phyloP scores from a whole-genome alignment of 2,329 filamentous ascomycete species.

The Chaetomium globosum region DNA sequence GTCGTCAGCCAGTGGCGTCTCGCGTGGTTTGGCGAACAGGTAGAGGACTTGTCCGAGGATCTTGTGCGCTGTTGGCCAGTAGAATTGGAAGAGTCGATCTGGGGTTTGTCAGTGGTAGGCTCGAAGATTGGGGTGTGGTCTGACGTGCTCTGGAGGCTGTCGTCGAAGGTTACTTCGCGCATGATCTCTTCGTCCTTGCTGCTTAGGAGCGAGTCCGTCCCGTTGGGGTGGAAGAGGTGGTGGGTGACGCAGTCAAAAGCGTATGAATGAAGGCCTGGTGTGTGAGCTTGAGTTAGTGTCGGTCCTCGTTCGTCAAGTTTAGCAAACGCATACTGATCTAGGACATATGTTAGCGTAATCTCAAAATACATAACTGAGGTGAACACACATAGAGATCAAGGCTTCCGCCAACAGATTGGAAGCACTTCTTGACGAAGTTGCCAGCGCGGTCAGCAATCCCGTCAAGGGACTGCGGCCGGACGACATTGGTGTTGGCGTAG shows the following conservation, averaged over 20 bases:
- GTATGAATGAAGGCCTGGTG: constrained; percentile 61
- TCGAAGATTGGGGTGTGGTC: neutral
- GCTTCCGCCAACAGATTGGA: constrained; percentile 47
- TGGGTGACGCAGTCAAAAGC: constrained; percentile 70
- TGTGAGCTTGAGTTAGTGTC: neutral
- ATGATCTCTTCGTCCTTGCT: constrained; percentile 65
- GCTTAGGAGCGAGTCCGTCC: constrained; percentile 61
- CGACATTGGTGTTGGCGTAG: constrained; percentile 69
- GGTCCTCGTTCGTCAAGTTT: too few relatives aligned
- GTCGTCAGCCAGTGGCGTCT: constrained; percentile 60
- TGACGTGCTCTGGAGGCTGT: constrained; percentile 66
- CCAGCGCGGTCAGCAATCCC: constrained; percentile 61
- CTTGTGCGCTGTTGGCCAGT: constrained; percentile 56
- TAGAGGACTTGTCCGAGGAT: constrained; percentile 51
- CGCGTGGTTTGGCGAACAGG: constrained; percentile 56
- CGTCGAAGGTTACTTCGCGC: constrained; percentile 68
- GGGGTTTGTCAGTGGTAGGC: neutral
- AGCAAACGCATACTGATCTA: constrained; percentile 18
- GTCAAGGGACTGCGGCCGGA: constrained; percentile 56
- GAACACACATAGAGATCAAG: constrained; percentile 64
- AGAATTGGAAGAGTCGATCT: constrained; percentile 64
- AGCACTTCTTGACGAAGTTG: constrained; percentile 59
- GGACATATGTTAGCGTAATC: constrained; percentile 22
- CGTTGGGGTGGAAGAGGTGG: constrained; percentile 69
- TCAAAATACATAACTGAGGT: constrained; percentile 17